phyloP scores from a whole-genome alignment of 78 protist genomes.

The Guillardia theta region DNA sequence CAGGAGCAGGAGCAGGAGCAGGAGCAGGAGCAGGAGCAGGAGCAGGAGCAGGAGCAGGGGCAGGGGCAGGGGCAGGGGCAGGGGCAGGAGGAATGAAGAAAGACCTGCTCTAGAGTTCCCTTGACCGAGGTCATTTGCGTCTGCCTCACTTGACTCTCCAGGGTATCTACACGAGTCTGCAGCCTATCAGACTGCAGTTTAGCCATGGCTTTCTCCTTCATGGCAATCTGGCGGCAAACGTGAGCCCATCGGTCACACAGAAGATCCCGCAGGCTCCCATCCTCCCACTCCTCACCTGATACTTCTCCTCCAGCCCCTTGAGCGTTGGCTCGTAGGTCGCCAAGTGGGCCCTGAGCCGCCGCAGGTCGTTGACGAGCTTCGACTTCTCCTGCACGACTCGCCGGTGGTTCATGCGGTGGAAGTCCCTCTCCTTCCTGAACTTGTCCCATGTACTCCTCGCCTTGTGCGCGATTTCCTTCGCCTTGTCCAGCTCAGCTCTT shows the following conservation, averaged over 20 bases:
- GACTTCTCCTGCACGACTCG: constrained; percentile 73
- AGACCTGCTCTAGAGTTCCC: too few relatives aligned
- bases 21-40: not conserved
- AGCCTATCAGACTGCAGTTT: constrained; percentile 22
- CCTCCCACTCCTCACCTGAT: too few relatives aligned
- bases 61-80: too few relatives aligned
- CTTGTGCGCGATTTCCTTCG: constrained; percentile 45
- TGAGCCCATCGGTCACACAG: too few relatives aligned
- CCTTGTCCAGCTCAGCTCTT: constrained; percentile 42
- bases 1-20: not conserved
- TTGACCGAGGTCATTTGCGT: too few relatives aligned
- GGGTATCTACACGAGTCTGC: not conserved
- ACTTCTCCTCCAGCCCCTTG: constrained; percentile 50
- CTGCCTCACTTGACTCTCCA: not conserved
- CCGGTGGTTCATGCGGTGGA: constrained; percentile 65
- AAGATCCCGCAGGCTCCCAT: too few relatives aligned
- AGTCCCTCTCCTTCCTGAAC: constrained; percentile 79
- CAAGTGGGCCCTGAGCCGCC: constrained; percentile 62
- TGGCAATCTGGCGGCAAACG: constrained; percentile 48
- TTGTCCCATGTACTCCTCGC: constrained; percentile 62
- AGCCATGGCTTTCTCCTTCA: constrained; percentile 46
- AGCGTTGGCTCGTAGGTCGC: constrained; percentile 50
- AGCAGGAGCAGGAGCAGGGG: not conserved
- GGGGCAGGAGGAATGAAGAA: too few relatives aligned
- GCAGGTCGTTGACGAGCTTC: constrained; percentile 60